Evolutionary conservation across 768 basidiomycete species (phyloP).

Genomic region (Boletus reticulatus): DNA sequence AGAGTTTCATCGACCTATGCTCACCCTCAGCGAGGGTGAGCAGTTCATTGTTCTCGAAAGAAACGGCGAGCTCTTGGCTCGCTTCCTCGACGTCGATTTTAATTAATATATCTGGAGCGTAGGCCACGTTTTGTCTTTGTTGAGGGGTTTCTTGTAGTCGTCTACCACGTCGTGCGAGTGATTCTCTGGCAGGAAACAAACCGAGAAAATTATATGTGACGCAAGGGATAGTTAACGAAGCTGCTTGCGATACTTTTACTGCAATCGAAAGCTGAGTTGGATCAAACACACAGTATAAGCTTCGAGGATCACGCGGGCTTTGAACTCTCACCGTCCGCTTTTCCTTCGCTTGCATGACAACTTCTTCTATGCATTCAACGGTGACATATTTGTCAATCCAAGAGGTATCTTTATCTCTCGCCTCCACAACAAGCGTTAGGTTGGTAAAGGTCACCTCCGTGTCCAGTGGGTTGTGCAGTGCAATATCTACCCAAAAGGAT

Average conservation of each 20-base stretch:
- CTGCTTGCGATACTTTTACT: constrained; percentile 50
- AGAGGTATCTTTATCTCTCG: constrained; percentile 27
- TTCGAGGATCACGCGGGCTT: background rate
- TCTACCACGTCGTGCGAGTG: constrained; percentile 66
- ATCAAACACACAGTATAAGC: background rate
- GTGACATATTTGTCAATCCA: constrained; percentile 44
- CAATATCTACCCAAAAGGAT: constrained; percentile 73
- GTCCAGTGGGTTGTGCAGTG: constrained; percentile 68
- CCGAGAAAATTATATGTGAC: constrained; percentile 70
- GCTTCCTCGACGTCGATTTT: constrained; percentile 61
- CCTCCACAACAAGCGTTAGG: constrained; percentile 54
- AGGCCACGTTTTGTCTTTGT: constrained; percentile 66
- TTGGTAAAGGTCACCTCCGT: constrained; percentile 68
- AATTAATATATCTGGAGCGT: constrained; percentile 66
- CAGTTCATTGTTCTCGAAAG: constrained; percentile 52
- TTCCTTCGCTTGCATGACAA: constrained; percentile 63
- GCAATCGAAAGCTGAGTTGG: constrained; percentile 56
- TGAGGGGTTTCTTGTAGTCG: constrained; percentile 72
- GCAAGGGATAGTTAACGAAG: constrained; percentile 54
- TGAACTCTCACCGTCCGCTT: constrained; percentile 52
- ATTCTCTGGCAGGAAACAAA: constrained; percentile 65
- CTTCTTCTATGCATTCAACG: constrained; percentile 59
- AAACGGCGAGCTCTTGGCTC: constrained; percentile 59
- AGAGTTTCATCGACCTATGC: constrained; percentile 48
- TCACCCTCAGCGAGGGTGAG: constrained; percentile 70